A percentile compares a stretch with the other conserved stretches of the same genome.
Conservation (phyloP, 176 grass and related monocot genomes). For the Triticum timopheevii region DNA sequence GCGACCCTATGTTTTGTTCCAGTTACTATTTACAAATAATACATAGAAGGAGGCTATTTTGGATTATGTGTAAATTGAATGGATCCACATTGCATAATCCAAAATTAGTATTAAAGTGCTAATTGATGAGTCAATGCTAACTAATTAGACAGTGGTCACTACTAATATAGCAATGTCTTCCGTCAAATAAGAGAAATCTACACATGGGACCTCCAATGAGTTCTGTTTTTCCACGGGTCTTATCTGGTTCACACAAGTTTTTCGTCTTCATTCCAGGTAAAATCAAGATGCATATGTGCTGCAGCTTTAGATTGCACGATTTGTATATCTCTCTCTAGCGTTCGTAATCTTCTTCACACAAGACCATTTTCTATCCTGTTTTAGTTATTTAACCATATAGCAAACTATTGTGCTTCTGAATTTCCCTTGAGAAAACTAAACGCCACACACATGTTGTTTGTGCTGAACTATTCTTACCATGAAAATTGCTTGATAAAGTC, state of each 20-base stretch:
- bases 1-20: not conserved
- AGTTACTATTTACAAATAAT: not conserved
- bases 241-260: not conserved
- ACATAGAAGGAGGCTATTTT: not conserved
- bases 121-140: not conserved
- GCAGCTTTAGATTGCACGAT: not conserved
- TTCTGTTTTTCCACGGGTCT: not conserved
- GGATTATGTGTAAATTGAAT: not conserved
- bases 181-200: not conserved
- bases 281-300: not conserved
- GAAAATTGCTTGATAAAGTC: not conserved
- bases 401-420: not conserved
- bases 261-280: not conserved
- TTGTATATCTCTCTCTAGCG: not conserved
- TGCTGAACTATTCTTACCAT: not conserved
- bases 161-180: not conserved
- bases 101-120: not conserved
- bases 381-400: not conserved
- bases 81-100: not conserved
- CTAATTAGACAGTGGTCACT: not conserved
- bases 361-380: not conserved
- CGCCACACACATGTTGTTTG: not conserved
- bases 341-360: not conserved
- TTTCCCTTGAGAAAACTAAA: not conserved
- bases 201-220: not conserved